Evolutionary conservation across 129 eudicot species (phyloP).

Genomic region (Glebionis coronaria): DNA sequence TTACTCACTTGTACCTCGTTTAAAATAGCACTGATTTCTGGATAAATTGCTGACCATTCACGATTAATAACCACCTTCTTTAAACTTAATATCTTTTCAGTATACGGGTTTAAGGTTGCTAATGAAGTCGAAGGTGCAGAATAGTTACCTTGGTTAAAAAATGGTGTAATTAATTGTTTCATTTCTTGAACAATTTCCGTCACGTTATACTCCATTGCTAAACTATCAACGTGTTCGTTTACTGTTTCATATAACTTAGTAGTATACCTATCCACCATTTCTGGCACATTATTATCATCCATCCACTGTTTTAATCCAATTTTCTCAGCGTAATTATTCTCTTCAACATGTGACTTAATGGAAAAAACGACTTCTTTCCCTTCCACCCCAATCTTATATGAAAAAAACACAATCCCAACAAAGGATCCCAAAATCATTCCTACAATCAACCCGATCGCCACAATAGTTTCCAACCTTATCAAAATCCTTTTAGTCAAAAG

Average conservation of each 20-base stretch:
- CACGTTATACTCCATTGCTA: constrained; percentile 84
- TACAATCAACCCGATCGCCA: constrained; percentile 76
- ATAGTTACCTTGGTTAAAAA: constrained; percentile 25
- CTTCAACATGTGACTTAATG: constrained; percentile 69
- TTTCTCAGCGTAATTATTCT: constrained; percentile 76
- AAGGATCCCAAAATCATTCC: constrained; percentile 75
- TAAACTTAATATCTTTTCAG: constrained; percentile 59
- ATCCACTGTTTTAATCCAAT: constrained; percentile 86
- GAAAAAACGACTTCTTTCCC: constrained; percentile 83
- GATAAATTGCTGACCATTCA: constrained; percentile 74
- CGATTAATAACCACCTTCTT: constrained; percentile 55
- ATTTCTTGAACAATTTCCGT: constrained; percentile 72
- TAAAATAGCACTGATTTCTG: constrained; percentile 62
- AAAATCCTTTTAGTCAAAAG: constrained; percentile 67
- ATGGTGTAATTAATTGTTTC: constrained; percentile 40
- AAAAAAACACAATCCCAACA: constrained; percentile 58
- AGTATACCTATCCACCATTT: constrained; percentile 73
- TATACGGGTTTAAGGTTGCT: constrained; percentile 50
- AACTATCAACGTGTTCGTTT: constrained; percentile 74
- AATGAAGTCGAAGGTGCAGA: constrained; percentile 50
- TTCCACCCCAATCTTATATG: constrained; percentile 85
- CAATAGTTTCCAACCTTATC: constrained; percentile 67
- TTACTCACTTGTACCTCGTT: constrained; percentile 53
- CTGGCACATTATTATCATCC: constrained; percentile 91
- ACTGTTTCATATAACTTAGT: constrained; percentile 71